Evolutionary conservation across 2,329 filamentous ascomycete species (phyloP), one percentile per base, ranked within the genome.

Genomic region (Eutypa lata): DNA sequence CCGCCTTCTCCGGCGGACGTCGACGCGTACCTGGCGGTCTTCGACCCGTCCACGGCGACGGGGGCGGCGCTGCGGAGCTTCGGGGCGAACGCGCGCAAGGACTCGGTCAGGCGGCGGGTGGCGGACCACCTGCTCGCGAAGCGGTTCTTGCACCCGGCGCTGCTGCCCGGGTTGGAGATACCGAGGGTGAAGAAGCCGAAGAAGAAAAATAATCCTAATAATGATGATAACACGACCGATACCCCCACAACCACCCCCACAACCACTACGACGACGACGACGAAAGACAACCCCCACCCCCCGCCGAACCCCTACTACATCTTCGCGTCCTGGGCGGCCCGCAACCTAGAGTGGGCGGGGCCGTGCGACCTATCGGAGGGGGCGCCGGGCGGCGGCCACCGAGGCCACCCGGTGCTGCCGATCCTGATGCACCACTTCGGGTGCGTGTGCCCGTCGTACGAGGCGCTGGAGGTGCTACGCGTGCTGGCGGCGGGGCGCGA

Each of bases 341-440:
- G 79, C 26, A 77, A 77, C 55, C 74, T 91, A 7, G 81, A 87
- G 69, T 88, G 86, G 84, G 79, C 78, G 48, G 84, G 86, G 1
- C 83, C 87, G 2, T 71, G 79, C 64, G 68, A 73, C 14, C 70
- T 71, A 35, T 81, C 84, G 3, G 75, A 74, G 16, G 70, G 6
- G 13, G 35, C 35, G n/a, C 35, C 35, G 13, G 35, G 35, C 35
- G 35, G 75, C 24, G 77, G 80, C 3, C 76, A 75, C 49, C 16
- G 78, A 76, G 81, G 79, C 48, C 88, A 91, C 69, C 86, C 88
- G 60, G 75, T 89, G 7, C 76, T 91, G 8, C 88, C 88, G 2
- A 75, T 91, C 18, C 76, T 90, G 51, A 91, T 90, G 78, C 88
- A 91, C 71, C 88, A 91, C 69, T 91, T 91, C 67, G 87, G 87